phyloP scores from a whole-genome alignment of 129 eudicot species.

The Deinandra increscens region DNA sequence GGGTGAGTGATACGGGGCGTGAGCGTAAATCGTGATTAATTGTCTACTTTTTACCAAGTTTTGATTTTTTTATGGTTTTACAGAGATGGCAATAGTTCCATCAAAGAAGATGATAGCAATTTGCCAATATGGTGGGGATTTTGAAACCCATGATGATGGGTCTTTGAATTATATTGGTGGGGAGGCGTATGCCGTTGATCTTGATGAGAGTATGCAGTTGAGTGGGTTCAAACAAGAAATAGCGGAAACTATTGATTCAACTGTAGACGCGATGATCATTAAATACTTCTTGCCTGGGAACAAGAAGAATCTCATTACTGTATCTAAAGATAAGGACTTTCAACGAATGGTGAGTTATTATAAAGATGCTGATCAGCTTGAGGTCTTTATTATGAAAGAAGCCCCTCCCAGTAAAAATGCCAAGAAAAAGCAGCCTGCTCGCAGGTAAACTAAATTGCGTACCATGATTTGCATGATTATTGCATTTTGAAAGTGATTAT shows the following conservation, averaged over 20 bases:
- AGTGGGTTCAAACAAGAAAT: constrained; percentile 43
- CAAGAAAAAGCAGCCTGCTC: constrained; percentile 43
- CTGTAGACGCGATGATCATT: constrained; percentile 39
- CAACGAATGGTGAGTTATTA: constrained; percentile 50
- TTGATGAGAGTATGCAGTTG: constrained; percentile 38
- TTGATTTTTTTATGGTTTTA: constrained; percentile 10
- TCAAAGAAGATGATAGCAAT: constrained; percentile 49
- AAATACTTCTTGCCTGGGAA: constrained; percentile 50
- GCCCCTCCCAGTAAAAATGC: constrained; percentile 35
- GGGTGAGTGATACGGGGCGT: too few species aligned
- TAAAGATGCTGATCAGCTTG: constrained; percentile 42
- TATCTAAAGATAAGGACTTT: constrained; percentile 49
- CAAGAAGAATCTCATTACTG: constrained; percentile 44
- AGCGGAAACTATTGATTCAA: constrained; percentile 45
- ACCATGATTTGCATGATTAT: constrained; percentile 3
- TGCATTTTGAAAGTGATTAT: background rate
- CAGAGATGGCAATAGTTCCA: constrained; percentile 31
- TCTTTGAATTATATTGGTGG: constrained; percentile 37
- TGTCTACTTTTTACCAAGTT: constrained; percentile 7
- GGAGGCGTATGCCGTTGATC: constrained; percentile 52
- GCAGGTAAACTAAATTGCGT: constrained; percentile 29
- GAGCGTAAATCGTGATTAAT: constrained; percentile 2
- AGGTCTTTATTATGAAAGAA: constrained; percentile 44
- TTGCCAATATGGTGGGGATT: constrained; percentile 44
- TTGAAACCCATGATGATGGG: constrained; percentile 40